phyloP scores from a whole-genome alignment of 2,329 filamentous ascomycete species.

The Scytalidium lignicola region DNA sequence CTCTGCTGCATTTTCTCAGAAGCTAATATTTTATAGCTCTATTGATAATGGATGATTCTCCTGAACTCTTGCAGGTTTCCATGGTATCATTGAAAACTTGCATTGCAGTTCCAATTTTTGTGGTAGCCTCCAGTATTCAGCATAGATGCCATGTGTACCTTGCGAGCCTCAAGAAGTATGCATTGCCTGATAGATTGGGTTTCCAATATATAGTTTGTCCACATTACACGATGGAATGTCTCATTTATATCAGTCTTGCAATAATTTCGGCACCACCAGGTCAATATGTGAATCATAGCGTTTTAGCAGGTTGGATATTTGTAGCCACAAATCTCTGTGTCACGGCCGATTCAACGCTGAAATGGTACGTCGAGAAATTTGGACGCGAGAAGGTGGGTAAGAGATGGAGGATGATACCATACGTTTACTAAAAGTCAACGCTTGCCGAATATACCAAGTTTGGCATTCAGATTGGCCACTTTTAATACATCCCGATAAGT shows the following conservation, averaged over 20 bases:
- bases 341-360: constrained; percentile 71
- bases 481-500: constrained; percentile 84
- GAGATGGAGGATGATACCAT: constrained; percentile 74
- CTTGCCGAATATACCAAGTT: constrained; percentile 48
- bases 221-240: constrained; percentile 86
- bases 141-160: constrained; percentile 69
- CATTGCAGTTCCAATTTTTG: constrained; percentile 57
- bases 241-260: constrained; percentile 76
- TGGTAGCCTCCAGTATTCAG: constrained; percentile 67
- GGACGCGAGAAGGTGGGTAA: constrained; percentile 55
- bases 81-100: constrained; percentile 41
- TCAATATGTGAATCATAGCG: constrained; percentile 62
- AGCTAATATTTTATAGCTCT: constrained; percentile 20
- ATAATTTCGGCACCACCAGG: constrained; percentile 67
- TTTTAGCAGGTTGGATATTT: constrained; percentile 67
- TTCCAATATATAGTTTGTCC: constrained; percentile 75
- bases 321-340: constrained; percentile 74
- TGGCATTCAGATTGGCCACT: constrained; percentile 68
- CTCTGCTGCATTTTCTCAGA: background rate
- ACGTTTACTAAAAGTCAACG: constrained; percentile 45
- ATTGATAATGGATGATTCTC: constrained; percentile 7
- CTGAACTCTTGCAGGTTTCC: constrained; percentile 17
- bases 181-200: constrained; percentile 66
- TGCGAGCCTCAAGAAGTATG: constrained; percentile 72
- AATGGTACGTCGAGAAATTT: constrained; percentile 77